These are phyloP conservation scores for Cytospora piceae DNA, from an alignment of 2,329 filamentous ascomycete species.

Conservation along the genomic window DNA sequence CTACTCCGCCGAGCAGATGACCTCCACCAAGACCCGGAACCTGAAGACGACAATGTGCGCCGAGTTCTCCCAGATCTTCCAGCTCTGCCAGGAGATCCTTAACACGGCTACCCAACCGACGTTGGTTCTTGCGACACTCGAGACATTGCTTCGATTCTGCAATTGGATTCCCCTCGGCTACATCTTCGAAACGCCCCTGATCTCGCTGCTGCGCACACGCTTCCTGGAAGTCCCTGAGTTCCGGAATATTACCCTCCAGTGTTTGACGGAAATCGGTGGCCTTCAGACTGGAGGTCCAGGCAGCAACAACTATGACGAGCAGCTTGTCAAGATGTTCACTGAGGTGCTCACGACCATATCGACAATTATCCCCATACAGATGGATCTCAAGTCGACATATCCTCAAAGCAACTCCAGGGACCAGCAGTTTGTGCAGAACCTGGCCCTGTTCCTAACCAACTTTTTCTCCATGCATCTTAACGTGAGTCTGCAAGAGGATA, in stretches of 20 bases:
- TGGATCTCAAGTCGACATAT: slow-evolving; percentile 92
- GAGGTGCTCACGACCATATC: slow-evolving; percentile 92
- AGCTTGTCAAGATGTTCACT: slow-evolving; percentile 97
- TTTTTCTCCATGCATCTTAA: slow-evolving; percentile 94
- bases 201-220: slow-evolving; percentile 88
- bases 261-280: slow-evolving; percentile 94
- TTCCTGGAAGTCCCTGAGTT: slow-evolving; percentile 95
- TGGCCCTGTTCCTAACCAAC: slow-evolving; percentile 94
- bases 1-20: slow-evolving; percentile 99
- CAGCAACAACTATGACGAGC: slow-evolving; percentile 84
- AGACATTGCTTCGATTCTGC: slow-evolving; percentile 93
- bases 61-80: slow-evolving; percentile 98
- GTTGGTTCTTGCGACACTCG: slow-evolving; percentile 92
- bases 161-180: slow-evolving; percentile 99
- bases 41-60: slow-evolving; percentile 98
- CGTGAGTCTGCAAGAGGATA: slow-evolving; percentile 49
- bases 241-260: slow-evolving; percentile 95
- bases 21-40: slow-evolving; percentile 94
- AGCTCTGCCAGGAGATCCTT: slow-evolving; percentile 93
- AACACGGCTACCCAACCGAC: slow-evolving; percentile 83
- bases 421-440: slow-evolving; percentile 96
- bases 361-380: slow-evolving; percentile 85
- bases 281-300: slow-evolving; percentile 78
- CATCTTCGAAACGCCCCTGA: slow-evolving; percentile 96
- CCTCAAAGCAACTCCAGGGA: slow-evolving; percentile 88